These are phyloP conservation scores for Solanum medicagineum DNA, from an alignment of 257 asterid species.

Conservation along the genomic window DNA sequence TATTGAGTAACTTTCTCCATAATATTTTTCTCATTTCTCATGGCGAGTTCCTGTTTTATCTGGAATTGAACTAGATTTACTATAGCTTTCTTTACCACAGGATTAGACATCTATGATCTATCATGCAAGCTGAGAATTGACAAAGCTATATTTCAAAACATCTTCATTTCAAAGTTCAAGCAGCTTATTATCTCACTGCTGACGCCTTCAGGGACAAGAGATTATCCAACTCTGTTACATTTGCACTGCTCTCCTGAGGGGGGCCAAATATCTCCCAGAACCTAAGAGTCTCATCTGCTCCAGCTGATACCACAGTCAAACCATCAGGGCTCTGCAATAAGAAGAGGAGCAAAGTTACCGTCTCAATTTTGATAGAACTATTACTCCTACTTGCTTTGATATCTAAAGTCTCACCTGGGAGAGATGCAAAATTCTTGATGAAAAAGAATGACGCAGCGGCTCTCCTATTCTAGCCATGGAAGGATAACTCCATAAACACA, in stretches of 20 bases:
- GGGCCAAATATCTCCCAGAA: constrained; percentile 82
- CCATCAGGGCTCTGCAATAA: constrained; percentile 70
- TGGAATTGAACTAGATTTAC: not conserved
- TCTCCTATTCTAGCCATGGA: constrained; percentile 49
- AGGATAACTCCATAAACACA: constrained; percentile 78
- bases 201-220: constrained; percentile 45
- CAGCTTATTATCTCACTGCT: constrained; percentile 29
- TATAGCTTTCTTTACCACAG: not conserved
- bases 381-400: not conserved
- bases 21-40: not conserved
- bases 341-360: not conserved
- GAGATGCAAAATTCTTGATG: constrained; percentile 50
- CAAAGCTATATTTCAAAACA: not conserved
- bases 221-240: constrained; percentile 40
- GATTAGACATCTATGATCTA: not conserved
- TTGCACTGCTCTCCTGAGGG: constrained; percentile 11
- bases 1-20: not conserved
- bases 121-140: not conserved
- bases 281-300: constrained; percentile 50
- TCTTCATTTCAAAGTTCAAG: not conserved
- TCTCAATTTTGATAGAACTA: not conserved
- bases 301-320: constrained; percentile 49
- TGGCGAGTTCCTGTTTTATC: not conserved
- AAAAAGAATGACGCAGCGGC: constrained; percentile 6
- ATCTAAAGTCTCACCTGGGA: constrained; percentile 37